These are phyloP conservation scores for Podospora bellae-mahoneyi DNA, from an alignment of 495 filamentous ascomycete species.

Conservation along the genomic window DNA sequence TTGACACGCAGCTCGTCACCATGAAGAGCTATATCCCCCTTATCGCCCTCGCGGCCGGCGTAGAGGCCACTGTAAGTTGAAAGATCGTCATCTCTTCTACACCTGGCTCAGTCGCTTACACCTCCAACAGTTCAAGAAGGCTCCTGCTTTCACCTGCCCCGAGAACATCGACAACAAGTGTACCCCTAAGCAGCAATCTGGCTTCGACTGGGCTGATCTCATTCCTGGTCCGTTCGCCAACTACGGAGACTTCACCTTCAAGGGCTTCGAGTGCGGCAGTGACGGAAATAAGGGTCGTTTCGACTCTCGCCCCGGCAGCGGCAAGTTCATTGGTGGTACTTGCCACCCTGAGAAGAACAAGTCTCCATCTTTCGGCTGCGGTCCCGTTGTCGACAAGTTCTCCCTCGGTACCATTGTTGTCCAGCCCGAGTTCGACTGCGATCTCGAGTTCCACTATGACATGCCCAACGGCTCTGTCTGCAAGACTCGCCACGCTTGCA, in stretches of 20 bases:
- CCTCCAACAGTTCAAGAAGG: conserved; percentile 50
- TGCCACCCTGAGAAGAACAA: conserved; percentile 46
- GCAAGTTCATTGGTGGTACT: conserved; percentile 63
- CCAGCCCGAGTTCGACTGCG: conserved; percentile 65
- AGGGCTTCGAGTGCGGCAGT: conserved; percentile 62
- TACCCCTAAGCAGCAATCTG: conserved; percentile 58
- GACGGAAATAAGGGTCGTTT: conserved; percentile 51
- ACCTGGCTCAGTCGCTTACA: conserved; percentile 20
- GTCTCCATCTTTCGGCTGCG: conserved; percentile 58
- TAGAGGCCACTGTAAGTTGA: conserved; percentile 53
- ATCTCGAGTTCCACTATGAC: conserved; percentile 76
- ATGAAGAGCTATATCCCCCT: conserved; percentile 51
- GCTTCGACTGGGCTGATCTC: conserved; percentile 70
- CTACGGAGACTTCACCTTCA: conserved; percentile 73
- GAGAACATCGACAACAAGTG: conserved; percentile 75
- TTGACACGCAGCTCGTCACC: conserved; percentile 24
- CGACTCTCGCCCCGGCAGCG: conserved; percentile 44
- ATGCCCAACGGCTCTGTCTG: conserved; percentile 78
- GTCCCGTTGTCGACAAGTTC: conserved; percentile 55
- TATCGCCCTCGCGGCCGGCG: conserved; percentile 56
- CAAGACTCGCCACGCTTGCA: conserved; percentile 67
- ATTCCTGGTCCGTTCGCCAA: conserved; percentile 55
- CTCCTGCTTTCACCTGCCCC: conserved; percentile 62
- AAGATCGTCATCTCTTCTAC: background rate
- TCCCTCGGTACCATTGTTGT: conserved; percentile 72